Evolutionary conservation across 306 rosid species (phyloP).

Genomic region (Comarum palustre): DNA sequence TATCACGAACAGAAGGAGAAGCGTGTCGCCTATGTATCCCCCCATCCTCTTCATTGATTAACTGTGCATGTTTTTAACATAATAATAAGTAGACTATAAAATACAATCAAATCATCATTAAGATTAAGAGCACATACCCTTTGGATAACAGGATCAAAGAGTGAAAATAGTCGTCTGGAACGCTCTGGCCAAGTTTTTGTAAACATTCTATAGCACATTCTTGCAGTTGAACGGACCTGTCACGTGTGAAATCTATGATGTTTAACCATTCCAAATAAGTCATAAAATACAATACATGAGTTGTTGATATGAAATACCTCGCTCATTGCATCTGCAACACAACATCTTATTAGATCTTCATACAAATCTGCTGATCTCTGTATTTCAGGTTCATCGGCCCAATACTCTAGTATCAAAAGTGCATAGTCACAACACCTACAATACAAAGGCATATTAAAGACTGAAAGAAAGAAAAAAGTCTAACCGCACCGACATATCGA

Average conservation of each 20-base stretch:
- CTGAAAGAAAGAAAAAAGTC: conserved; percentile 19
- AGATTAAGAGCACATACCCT: conserved; percentile 54
- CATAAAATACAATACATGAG: conserved; percentile 18
- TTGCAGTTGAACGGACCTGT: conserved; percentile 94
- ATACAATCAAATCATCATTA: conserved; percentile 27
- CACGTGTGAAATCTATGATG: conserved; percentile 17
- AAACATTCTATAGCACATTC: conserved; percentile 95
- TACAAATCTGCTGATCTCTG: conserved; percentile 79
- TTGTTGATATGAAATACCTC: conserved; percentile 55
- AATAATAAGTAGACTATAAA: conserved; percentile 17
- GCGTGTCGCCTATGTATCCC: conserved; percentile 86
- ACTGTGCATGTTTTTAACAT: conserved; percentile 43
- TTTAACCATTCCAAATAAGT: conserved; percentile 11
- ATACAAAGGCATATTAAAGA: conserved; percentile 20
- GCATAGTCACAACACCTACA: conserved; percentile 98
- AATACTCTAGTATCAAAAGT: conserved; percentile 81
- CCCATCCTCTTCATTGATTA: conserved; percentile 98
- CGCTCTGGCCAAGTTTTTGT: conserved; percentile 99
- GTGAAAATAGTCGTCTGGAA: conserved; percentile 73
- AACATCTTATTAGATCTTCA: conserved; percentile 88
- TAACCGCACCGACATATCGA: not conserved
- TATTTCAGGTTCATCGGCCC: conserved; percentile 98
- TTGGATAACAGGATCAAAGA: conserved; percentile 91
- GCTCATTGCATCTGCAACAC: conserved; percentile 98
- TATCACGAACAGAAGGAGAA: conserved; percentile 91